phyloP scores from a whole-genome alignment of 257 asterid genomes.

The Solanum pinnatisectum region DNA sequence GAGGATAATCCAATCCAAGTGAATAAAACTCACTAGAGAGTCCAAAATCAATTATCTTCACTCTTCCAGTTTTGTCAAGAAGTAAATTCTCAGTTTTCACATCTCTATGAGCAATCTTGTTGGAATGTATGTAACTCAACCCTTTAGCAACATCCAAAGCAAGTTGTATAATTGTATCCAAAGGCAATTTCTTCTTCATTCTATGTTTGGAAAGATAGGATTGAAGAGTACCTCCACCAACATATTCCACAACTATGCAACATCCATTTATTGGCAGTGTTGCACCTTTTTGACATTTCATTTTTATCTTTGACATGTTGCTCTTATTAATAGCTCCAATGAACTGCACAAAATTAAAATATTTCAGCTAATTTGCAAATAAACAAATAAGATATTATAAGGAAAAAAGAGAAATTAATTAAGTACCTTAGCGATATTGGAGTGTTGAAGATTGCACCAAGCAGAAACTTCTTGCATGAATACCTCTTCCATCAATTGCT shows the following conservation, averaged over 20 bases:
- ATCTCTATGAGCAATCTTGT: conserved; percentile 12
- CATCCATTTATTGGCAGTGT: neutral
- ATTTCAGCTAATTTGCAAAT: neutral
- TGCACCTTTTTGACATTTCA: neutral
- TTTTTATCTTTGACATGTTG: no score
- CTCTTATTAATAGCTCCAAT: neutral
- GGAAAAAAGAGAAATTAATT: neutral
- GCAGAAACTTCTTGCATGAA: conserved; percentile 4
- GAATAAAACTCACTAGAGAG: neutral
- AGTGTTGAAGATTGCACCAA: conserved; percentile 10
- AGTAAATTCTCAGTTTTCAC: conserved; percentile 12
- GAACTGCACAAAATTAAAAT: neutral
- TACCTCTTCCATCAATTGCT: neutral
- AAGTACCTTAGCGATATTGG: conserved; percentile 10
- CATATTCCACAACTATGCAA: no score
- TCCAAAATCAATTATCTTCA: conserved; percentile 15
- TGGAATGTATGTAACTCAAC: conserved; percentile 13
- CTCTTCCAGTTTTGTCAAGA: neutral
- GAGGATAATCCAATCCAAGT: neutral
- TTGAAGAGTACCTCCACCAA: neutral
- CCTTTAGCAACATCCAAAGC: conserved; percentile 19
- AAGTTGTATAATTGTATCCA: neutral
- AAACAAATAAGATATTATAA: neutral
- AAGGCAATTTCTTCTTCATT: neutral
- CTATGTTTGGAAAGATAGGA: neutral